These are phyloP conservation scores for Hymenoscyphus occultus DNA, from an alignment of 2,329 filamentous ascomycete genomes.

Conservation along the genomic window DNA sequence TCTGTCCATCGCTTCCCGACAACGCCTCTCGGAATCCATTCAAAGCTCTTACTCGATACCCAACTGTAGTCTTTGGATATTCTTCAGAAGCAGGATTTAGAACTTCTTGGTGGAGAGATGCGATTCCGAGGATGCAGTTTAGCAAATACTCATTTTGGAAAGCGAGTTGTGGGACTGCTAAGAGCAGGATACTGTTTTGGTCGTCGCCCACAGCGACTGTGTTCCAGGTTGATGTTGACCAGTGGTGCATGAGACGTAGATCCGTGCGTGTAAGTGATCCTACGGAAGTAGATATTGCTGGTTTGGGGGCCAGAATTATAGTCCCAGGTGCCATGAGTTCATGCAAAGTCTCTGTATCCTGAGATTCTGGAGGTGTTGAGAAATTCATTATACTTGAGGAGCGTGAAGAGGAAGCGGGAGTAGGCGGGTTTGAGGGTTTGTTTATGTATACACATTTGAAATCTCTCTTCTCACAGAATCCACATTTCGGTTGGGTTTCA, in stretches of 20 bases:
- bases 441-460: slow-evolving; percentile 28
- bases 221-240: slow-evolving; percentile 27
- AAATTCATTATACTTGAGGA: not conserved
- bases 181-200: slow-evolving; percentile 21
- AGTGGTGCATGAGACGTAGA: slow-evolving; percentile 33
- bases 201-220: slow-evolving; percentile 20
- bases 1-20: slow-evolving; percentile 15
- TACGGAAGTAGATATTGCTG: slow-evolving; percentile 20
- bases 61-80: slow-evolving; percentile 21
- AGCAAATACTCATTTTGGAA: slow-evolving; percentile 33
- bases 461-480: slow-evolving; percentile 30
- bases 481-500: slow-evolving; percentile 32
- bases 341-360: not conserved
- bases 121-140: slow-evolving; percentile 31
- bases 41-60: slow-evolving; percentile 30
- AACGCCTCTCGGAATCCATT: slow-evolving; percentile 28
- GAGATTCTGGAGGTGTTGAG: not conserved
- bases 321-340: slow-evolving; percentile 11
- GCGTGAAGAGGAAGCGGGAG: slow-evolving; percentile 1
- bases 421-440: slow-evolving; percentile 8
- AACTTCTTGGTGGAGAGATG: slow-evolving; percentile 31
- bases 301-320: slow-evolving; percentile 14
- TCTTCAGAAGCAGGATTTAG: slow-evolving; percentile 19
- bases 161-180: slow-evolving; percentile 30
- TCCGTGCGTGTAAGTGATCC: slow-evolving; percentile 26